Evolutionary conservation across 768 basidiomycete species (phyloP).

Genomic region (Boletus sp.): DNA sequence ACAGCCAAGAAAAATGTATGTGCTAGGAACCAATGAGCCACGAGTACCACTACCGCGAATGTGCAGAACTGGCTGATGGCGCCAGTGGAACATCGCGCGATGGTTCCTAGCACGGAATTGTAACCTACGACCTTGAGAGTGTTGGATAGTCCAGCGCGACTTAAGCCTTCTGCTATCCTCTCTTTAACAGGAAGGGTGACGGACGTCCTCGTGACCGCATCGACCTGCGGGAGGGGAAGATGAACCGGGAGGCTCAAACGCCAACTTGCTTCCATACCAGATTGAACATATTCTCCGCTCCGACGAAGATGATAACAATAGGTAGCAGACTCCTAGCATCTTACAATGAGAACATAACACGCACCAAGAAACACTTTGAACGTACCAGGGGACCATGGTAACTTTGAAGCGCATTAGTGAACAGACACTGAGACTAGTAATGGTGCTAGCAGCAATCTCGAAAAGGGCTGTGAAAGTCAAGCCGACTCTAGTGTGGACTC

Average conservation of each 20-base stretch:
- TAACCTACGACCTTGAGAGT: conserved; percentile 90
- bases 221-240: conserved; percentile 51
- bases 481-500: conserved; percentile 88
- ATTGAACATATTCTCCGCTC: conserved; percentile 97
- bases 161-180: conserved; percentile 88
- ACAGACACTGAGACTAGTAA: conserved; percentile 91
- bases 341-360: conserved; percentile 5
- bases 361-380: conserved; percentile 9
- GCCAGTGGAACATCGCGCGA: conserved; percentile 70
- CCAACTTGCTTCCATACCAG: conserved; percentile 51
- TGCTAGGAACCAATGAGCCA: conserved; percentile 96
- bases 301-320: conserved; percentile 91
- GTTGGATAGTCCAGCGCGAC: conserved; percentile 85
- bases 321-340: conserved; percentile 75
- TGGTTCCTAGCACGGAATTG: conserved; percentile 71
- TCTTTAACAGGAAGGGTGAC: conserved; percentile 88
- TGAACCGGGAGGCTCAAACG: conserved; percentile 21
- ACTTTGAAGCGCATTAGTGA: conserved; percentile 85
- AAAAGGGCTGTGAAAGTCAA: conserved; percentile 91
- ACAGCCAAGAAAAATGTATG: conserved; percentile 96
- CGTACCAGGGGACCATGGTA: conserved; percentile 86
- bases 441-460: conserved; percentile 87
- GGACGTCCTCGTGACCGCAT: conserved; percentile 79
- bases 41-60: conserved; percentile 90
- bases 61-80: conserved; percentile 90